Evolutionary conservation across 805 yeast genomes (phyloP).

Genomic region (Saccharomycopsis oosterbeekiorum): DNA sequence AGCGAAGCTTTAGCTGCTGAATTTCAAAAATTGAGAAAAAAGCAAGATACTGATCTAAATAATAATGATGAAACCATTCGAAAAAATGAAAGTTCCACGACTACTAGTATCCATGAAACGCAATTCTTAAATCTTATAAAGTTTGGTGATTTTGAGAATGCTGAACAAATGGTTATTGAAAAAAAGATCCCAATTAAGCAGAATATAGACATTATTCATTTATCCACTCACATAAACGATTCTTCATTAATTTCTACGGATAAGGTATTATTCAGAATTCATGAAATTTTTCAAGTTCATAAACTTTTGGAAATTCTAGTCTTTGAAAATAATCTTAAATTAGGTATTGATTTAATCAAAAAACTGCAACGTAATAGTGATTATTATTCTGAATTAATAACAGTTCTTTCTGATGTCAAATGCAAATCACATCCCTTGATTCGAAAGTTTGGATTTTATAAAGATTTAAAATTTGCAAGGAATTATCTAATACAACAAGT

Average conservation of each 20-base stretch:
- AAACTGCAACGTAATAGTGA: background rate
- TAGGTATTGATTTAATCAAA: background rate
- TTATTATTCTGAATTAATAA: background rate
- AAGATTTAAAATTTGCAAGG: background rate
- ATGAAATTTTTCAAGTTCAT: background rate
- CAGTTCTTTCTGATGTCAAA: background rate
- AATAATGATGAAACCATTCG: constrained; percentile 25
- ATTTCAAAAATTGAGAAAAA: constrained; percentile 19
- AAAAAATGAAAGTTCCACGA: background rate
- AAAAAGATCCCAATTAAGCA: background rate
- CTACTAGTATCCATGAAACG: background rate
- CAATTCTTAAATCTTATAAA: constrained; percentile 30
- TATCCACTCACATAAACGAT: background rate
- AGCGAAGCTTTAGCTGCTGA: constrained; percentile 25
- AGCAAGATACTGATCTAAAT: constrained; percentile 27
- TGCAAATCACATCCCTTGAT: background rate
- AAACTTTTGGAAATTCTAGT: background rate
- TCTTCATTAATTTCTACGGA: background rate
- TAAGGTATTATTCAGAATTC: background rate
- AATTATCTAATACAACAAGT: background rate
- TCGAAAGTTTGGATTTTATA: background rate
- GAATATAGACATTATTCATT: background rate
- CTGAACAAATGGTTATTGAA: constrained; percentile 24
- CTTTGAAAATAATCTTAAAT: background rate
- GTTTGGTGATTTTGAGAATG: constrained; percentile 34